A percentile compares a stretch with the other conserved stretches of the same genome.
Evolutionary conservation across 306 rosid species (phyloP).

Genomic region (Prunus mira): DNA sequence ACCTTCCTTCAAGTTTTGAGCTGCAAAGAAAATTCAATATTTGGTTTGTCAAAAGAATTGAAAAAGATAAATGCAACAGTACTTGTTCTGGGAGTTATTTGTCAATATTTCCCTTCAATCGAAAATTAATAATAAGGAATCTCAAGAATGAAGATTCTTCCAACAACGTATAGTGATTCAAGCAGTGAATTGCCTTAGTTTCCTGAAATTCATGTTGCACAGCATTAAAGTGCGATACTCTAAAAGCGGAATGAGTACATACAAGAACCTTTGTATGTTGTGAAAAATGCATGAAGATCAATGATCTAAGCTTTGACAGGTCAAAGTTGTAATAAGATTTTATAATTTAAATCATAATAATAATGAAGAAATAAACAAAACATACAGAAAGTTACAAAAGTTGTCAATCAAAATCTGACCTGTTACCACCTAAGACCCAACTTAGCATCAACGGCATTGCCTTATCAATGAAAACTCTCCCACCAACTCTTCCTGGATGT

Average conservation of each 20-base stretch:
- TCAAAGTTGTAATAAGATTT: not conserved
- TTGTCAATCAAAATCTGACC: slow-evolving; percentile 38
- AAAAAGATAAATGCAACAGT: not conserved
- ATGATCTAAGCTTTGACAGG: not conserved
- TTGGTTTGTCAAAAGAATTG: not conserved
- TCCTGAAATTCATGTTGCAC: not conserved
- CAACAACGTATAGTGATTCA: not conserved
- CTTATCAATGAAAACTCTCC: slow-evolving; percentile 68
- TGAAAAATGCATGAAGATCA: not conserved
- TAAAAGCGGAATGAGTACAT: too few relatives aligned
- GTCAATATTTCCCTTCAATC: not conserved
- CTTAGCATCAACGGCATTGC: slow-evolving; percentile 88
- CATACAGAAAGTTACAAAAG: not conserved
- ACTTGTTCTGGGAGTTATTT: not conserved
- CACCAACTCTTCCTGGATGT: slow-evolving; percentile 95
- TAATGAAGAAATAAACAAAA: not conserved
- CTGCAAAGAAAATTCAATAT: slow-evolving; percentile 42
- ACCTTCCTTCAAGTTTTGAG: slow-evolving; percentile 90
- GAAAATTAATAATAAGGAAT: too few relatives aligned
- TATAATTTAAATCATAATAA: not conserved
- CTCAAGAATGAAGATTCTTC: not conserved
- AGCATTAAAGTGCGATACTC: too few relatives aligned
- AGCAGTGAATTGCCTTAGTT: not conserved
- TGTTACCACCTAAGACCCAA: slow-evolving; percentile 97
- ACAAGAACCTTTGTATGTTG: too few relatives aligned